Evolutionary conservation across 2,329 filamentous ascomycete species (phyloP), one percentile per base, ranked within the genome.

Genomic region (Metarhizium robertsii): DNA sequence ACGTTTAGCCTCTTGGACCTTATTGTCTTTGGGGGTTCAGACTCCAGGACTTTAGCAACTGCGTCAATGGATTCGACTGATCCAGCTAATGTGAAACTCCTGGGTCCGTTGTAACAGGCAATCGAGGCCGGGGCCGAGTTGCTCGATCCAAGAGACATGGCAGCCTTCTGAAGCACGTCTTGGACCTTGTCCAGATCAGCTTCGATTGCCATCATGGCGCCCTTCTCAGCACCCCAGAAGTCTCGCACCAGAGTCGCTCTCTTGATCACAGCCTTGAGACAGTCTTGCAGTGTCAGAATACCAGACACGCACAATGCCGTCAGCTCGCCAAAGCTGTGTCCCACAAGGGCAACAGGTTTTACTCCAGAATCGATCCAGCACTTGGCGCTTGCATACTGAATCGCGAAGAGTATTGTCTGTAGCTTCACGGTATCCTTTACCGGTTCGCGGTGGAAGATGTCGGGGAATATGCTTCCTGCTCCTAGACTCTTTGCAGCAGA

Each of bases 21-120:
- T 40, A 70, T 58, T 6, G 53, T 25, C 14, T 36, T 52, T 42
- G n/a, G 6, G 25, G 18, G 45, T 16, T 20, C 16, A 10, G 30
- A 49, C 36, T 20, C 38, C 10, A 40, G 2, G 14, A 43, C 48
- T n/a, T 56, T 30, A 1, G 48, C 61, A 0, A 69, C 57, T 0
- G 57, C 60, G 4, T 72, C 64, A 6, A 77, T 69, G 1, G 67
- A 65, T 1, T 48, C 40, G 0, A 62, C 56, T 0, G 68, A 60
- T 0, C 76, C 76, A 2, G 72, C 73, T 2, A 80, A 30, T 0
- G 72, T 73, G 59, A 74, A 73, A 56, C 67, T 75, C 4, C 57
- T 60, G 0, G 72, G 72, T 0, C 75, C 73, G 51, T 78, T 79
- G 61, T 67, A 75, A 60, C 77, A 80, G 0, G 79, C 78, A 40